Base-by-base conservation (phyloP, 495 filamentous ascomycete genomes). In the Copromyces sp. region DNA sequence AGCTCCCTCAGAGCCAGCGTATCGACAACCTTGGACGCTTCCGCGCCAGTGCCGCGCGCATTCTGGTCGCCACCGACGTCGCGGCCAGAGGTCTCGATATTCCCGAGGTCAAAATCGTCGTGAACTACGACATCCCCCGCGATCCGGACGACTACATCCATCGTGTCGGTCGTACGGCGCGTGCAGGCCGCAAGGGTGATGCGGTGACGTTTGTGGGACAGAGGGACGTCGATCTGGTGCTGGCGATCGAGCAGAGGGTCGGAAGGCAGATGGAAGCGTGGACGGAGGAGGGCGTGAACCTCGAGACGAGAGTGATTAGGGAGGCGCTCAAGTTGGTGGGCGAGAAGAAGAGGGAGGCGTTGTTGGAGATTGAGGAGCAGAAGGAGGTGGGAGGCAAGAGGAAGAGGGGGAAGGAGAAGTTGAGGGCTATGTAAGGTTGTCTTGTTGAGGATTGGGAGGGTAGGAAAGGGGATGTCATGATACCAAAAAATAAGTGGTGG, bases 131-230 rank as follows among this genome's bases (percentile, higher is more conserved):
- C 77, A 89, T 99, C 20, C 95, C 95, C 2, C 89, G 95, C 3
- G 93, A 98, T 79, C 94, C 95, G 41, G 95, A 98, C 79, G 96
- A 97, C 80, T 99, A 98, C 76, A 93, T 99, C 73, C 95, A 99
- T 82, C 91, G 95, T 29, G 94, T 97, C 70, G 95, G 95, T 77
- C 91, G 95, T 77, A 99, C 95, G 12, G 95, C 96, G 9, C 89
- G 95, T 86, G 95, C 95, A 8, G 95, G 96, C 0, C 86, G 92
- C 59, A 83, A 81, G 37, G 95, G 95, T 78, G 90, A 93, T 72
- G 90, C 91, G 3, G 89, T 98, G 17, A 97, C 94, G 16, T 87
- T 99, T 72, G 89, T 99, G 3, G 95, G 94, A 35, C 95, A 98
- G 85, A 84, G 94, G 72, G 95, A 98, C 79, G 93, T 98, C 3